Evolutionary conservation across 2,329 filamentous ascomycete species (phyloP), one percentile per base, ranked within the genome.

Genomic region (Pseudocercospora cruenta): DNA sequence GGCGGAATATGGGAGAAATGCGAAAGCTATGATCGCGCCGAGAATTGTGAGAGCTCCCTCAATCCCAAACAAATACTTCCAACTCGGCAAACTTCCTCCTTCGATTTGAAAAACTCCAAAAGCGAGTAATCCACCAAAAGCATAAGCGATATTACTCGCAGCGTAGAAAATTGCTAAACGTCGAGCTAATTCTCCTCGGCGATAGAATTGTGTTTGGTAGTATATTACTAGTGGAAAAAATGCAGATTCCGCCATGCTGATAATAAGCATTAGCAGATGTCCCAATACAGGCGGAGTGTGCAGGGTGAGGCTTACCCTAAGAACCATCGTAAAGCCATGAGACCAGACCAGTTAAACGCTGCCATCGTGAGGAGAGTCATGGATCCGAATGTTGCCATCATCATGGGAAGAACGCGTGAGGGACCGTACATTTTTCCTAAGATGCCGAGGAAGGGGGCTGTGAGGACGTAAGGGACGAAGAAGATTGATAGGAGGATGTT

Each of bases 91-190:
- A 0, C 82, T 82, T 1, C 81, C 81, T 51, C 78, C 75, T 43
- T 83, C 70, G 71, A 88, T 86, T 26, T 87, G 86, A 75, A 90
- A 90, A 6, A 87, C 85, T 3, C 84, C 87, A 65, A 86, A 89
- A 0, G 87, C 82, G 14, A 89, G 80, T 0, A 89, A 78, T 3
- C 87, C 87, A 0, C 84, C 84, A 71, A 90, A 90, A 2, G 88
- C 88, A 64, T 87, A 88, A 22, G 91, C 91, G 65, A 94, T 90
- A 73, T 90, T 91, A 24, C 86, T 88, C 0, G 90, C 90, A 0
- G 90, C 91, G 71, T 93, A 94, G 80, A 93, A 93, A 65, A 92
- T 80, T 39, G 90, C 90, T 1, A 92, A 81, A 2, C 90, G 86
- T 8, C 90, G 83, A 5, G 90, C 90, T 2, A 93, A 84, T 75